A percentile compares a stretch with the other conserved stretches of the same genome.
Evolutionary conservation across 1,284 basidiomycete genomes (phyloP).

Genomic region (Ustilago xerochloae): DNA sequence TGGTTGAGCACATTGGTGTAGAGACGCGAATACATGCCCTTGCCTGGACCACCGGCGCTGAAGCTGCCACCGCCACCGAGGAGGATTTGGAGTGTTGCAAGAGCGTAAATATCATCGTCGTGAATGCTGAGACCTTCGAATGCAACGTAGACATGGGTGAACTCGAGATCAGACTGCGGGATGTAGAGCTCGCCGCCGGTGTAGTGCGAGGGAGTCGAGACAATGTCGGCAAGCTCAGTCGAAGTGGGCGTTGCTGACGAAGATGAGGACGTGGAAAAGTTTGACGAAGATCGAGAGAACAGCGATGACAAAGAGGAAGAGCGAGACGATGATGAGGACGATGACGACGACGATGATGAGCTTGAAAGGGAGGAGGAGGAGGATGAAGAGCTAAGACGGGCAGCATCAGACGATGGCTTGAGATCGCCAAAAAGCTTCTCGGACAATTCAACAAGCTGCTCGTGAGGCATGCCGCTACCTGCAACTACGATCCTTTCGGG

Average conservation of each 20-base stretch:
- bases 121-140: conserved; percentile 93
- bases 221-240: conserved; percentile 60
- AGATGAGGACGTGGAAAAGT: conserved; percentile 56
- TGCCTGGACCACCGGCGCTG: conserved; percentile 94
- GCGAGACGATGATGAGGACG: conserved; percentile 72
- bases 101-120: conserved; percentile 91
- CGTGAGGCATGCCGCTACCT: conserved; percentile 89
- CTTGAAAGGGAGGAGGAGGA: conserved; percentile 23
- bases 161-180: conserved; percentile 75
- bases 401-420: conserved; percentile 17
- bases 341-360: conserved; percentile 30
- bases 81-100: conserved; percentile 93
- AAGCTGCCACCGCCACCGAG: conserved; percentile 95
- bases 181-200: conserved; percentile 84
- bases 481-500: conserved; percentile 95
- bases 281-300: conserved; percentile 72
- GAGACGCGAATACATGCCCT: conserved; percentile 97
- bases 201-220: conserved; percentile 75
- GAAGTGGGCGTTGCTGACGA: conserved; percentile 45
- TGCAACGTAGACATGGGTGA: conserved; percentile 91
- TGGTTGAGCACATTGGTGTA: conserved; percentile 98
- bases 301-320: conserved; percentile 54
- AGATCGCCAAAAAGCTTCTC: conserved; percentile 84
- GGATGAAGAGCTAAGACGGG: conserved; percentile 13
- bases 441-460: conserved; percentile 84